Evolutionary conservation across 2,329 filamentous ascomycete genomes (phyloP).

Genomic region (Claviceps sp.): DNA sequence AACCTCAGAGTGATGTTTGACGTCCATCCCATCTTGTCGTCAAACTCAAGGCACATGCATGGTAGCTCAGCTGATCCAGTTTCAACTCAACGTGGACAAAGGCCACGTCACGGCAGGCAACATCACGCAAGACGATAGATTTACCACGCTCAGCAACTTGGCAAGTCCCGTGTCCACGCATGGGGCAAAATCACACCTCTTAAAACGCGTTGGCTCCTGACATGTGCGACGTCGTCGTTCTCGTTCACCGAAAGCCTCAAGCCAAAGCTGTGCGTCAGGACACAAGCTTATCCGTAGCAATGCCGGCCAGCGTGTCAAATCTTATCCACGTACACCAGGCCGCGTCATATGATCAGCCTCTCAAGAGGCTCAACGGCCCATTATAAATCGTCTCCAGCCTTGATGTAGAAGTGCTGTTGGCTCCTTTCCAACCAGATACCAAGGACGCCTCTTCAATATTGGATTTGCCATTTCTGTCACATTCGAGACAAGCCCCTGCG

Average conservation of each 20-base stretch:
- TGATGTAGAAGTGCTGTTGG: not conserved
- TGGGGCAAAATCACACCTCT: not conserved
- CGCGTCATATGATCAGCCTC: not conserved
- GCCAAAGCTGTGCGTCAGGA: not conserved
- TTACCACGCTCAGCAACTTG: not conserved
- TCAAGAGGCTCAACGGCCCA: not conserved
- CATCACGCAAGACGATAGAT: not conserved
- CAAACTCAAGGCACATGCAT: not conserved
- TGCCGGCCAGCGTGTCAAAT: not conserved
- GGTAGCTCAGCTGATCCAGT: not conserved
- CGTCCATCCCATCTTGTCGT: not conserved
- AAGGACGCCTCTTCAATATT: not conserved
- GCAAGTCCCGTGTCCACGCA: not conserved
- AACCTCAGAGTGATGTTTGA: not conserved
- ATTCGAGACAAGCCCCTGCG: not conserved
- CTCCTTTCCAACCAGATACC: not conserved
- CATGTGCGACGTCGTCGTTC: constrained; percentile 9
- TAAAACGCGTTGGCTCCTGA: constrained; percentile 5
- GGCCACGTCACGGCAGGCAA: not conserved
- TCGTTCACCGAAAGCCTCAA: constrained; percentile 1
- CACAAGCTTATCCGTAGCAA: not conserved
- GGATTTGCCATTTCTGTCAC: not conserved
- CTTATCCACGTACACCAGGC: not conserved
- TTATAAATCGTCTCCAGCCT: not conserved
- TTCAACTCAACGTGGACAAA: not conserved